Conservation (phyloP, 202 grass and related monocot species). For the Elaeis oleifera region DNA sequence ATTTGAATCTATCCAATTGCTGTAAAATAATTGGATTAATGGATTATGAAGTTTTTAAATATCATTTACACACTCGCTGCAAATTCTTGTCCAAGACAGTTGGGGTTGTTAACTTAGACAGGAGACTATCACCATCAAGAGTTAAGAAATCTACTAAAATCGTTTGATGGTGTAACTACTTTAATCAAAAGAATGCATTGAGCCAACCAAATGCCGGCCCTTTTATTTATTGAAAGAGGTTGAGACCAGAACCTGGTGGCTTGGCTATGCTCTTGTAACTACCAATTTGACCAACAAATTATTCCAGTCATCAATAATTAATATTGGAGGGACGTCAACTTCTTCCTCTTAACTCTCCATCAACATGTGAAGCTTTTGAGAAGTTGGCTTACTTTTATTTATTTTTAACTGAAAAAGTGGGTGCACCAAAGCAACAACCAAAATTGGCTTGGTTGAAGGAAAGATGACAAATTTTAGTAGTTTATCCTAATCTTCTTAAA, state of each 20-base stretch:
- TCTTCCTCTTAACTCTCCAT: background rate
- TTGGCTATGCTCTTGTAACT: background rate
- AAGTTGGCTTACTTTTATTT: background rate
- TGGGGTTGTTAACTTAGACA: no score
- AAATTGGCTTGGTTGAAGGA: no score
- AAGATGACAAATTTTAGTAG: no score
- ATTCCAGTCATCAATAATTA: background rate
- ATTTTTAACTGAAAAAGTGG: background rate
- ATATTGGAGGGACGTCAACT: conserved; percentile 1
- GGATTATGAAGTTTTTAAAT: no score
- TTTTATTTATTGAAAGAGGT: background rate
- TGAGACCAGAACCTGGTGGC: background rate
- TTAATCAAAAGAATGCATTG: background rate
- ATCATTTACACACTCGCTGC: no score
- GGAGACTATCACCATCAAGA: no score
- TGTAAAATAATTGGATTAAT: no score
- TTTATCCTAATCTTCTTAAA: no score
- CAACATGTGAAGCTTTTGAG: background rate
- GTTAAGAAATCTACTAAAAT: no score
- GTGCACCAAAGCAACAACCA: background rate
- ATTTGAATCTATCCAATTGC: no score
- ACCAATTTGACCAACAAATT: background rate
- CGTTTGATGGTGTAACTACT: background rate
- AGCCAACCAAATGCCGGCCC: conserved; percentile 1
- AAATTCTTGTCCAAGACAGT: no score